Evolutionary conservation across 345 rosid genomes (phyloP).

Genomic region (Nephelium lappaceum): DNA sequence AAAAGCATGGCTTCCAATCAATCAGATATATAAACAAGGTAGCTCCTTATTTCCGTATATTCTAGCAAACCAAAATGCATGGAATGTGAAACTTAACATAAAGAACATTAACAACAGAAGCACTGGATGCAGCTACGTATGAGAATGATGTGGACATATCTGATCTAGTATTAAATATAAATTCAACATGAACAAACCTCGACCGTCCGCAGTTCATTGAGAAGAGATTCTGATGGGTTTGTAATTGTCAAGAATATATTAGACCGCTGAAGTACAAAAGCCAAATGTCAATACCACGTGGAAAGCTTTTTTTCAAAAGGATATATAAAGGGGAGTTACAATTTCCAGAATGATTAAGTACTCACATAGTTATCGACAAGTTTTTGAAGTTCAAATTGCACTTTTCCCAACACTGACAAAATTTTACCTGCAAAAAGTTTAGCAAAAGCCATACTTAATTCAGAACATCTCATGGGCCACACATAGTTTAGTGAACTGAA

Average conservation of each 20-base stretch:
- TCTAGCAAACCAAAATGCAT: neutral
- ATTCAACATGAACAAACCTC: conserved; percentile 66
- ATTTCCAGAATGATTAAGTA: conserved; percentile 18
- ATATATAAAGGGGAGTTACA: conserved; percentile 9
- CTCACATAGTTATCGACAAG: conserved; percentile 94
- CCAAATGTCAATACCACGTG: conserved; percentile 16
- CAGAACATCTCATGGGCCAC: neutral
- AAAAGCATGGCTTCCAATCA: conserved; percentile 7
- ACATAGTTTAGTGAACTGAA: neutral
- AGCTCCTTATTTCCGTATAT: neutral
- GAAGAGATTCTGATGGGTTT: conserved; percentile 89
- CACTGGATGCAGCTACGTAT: neutral
- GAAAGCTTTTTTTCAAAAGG: neutral
- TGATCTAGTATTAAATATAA: conserved; percentile 12
- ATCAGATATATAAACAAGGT: neutral
- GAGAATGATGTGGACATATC: conserved; percentile 10
- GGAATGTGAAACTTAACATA: neutral
- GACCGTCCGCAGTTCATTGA: conserved; percentile 87
- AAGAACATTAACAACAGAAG: neutral
- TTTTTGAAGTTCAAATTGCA: conserved; percentile 85
- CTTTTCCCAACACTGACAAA: conserved; percentile 73
- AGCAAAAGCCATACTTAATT: neutral
- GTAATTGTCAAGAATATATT: conserved; percentile 81
- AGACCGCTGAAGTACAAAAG: conserved; percentile 62
- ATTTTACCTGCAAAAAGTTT: conserved; percentile 57